Base-by-base conservation (phyloP, 345 rosid genomes). In the Salix brachista region DNA sequence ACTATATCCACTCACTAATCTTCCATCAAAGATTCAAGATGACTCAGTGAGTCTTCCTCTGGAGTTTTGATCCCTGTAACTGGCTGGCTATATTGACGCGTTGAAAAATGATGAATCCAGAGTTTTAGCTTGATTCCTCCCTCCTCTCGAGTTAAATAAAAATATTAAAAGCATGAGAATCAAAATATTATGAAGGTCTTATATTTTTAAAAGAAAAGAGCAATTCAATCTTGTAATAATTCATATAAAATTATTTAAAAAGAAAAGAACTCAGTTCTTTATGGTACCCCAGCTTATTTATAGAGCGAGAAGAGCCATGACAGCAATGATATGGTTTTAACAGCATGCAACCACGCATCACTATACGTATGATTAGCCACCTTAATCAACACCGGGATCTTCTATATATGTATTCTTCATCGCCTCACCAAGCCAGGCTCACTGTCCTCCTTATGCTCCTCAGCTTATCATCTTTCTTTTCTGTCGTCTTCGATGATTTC, bases 341-440 rank as follows among this genome's bases (percentile, higher is more conserved):
- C 19, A 30, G 0, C 39, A 65, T 30, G 30, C 30, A 48, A 48
- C 56, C 34, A 32, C 1, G 34, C 1, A 64, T 64, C 30, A 64
- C 67, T 28, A 14, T 64, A 34, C 26, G 30, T 11, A 30, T 10
- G 12, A 30, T 2, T 65, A 6, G 17, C 67, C 67, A 65, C 41
- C n/a, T 10, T 3, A 37, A 34, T 32, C 5, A 6, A 14, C 18
- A 23, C 34, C 34, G 0, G 34, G n/a, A n/a, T 32, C 34, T 4
- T 42, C 8, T 1, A 19, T 14, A 10, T 36, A 26, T 14, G 19
- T 36, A 26, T 12, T 75, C 73, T 52, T 19, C n/a, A 6, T 52
- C 1, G 13, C 69, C 17, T 87, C 88, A 90, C 91, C 95, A 91
- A 18, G 73, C 82, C 30, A 85, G 72, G 81, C 97, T 91, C 28